These are phyloP conservation scores for Fonsecaea erecta DNA, from an alignment of 2,329 filamentous ascomycete species.

Conservation along the genomic window DNA sequence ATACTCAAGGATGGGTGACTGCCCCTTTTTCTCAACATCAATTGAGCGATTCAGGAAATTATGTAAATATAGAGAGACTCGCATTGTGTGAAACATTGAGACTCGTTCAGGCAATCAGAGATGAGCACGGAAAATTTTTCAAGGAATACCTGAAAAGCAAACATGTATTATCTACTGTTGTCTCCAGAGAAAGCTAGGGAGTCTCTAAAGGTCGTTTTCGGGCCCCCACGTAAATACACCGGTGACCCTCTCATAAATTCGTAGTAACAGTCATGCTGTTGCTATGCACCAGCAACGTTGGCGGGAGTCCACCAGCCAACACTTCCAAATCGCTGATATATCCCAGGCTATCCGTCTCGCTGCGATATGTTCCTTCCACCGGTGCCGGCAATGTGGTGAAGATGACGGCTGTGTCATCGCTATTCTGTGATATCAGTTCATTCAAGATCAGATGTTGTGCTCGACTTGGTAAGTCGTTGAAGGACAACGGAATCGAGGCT, in stretches of 20 bases:
- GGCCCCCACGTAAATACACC: background rate
- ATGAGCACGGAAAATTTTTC: background rate
- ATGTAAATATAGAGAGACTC: background rate
- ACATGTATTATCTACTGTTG: background rate
- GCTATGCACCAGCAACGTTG: conserved; percentile 77
- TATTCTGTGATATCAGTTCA: conserved; percentile 74
- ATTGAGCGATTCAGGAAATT: background rate
- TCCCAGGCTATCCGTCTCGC: conserved; percentile 70
- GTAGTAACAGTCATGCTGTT: conserved; percentile 90
- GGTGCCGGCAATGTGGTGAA: conserved; percentile 85
- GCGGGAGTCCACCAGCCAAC: conserved; percentile 75
- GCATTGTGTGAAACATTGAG: background rate
- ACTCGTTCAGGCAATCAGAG: background rate
- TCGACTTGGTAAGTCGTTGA: conserved; percentile 83
- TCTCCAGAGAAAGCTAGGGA: background rate
- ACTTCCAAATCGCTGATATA: conserved; percentile 81
- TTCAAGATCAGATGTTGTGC: conserved; percentile 87
- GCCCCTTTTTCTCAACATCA: background rate
- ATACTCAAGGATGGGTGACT: background rate
- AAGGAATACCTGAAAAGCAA: background rate
- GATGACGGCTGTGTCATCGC: conserved; percentile 72
- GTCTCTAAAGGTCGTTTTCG: conserved; percentile 1
- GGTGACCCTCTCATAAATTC: conserved; percentile 57
- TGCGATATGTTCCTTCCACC: conserved; percentile 72
- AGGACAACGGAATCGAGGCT: conserved; percentile 71